Conservation (phyloP, 2,329 filamentous ascomycete genomes). For the Fusarium anguioides region DNA sequence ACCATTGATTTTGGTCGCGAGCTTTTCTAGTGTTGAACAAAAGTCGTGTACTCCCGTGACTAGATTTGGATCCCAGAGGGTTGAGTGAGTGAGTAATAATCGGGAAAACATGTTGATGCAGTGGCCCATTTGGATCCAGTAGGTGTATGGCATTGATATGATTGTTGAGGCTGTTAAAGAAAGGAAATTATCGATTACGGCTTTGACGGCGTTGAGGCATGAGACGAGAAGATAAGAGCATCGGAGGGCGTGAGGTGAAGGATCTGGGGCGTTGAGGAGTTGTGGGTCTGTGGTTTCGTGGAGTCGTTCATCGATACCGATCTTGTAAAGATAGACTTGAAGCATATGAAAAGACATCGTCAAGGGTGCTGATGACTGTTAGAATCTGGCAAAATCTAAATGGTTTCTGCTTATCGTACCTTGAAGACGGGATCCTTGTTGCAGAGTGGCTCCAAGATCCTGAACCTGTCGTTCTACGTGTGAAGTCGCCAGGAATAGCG, state of each 20-base stretch:
- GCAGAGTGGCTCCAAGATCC: not conserved
- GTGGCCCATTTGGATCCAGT: conserved; percentile 20
- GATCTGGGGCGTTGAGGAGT: not conserved
- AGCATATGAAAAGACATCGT: conserved; percentile 6
- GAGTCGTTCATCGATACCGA: conserved; percentile 13
- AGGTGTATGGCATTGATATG: conserved; percentile 11
- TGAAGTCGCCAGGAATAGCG: not conserved
- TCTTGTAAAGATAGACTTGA: conserved; percentile 11
- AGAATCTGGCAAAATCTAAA: not conserved
- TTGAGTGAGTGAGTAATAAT: conserved; percentile 3
- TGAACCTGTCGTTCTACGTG: conserved; percentile 15
- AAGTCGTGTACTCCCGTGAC: conserved; percentile 7
- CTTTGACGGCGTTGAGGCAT: conserved; percentile 19
- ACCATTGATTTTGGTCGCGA: not conserved
- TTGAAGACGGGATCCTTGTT: not conserved
- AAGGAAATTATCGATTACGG: not conserved
- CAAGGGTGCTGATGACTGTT: not conserved
- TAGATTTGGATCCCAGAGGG: conserved; percentile 14
- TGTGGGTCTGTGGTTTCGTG: not conserved
- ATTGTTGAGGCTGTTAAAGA: not conserved
- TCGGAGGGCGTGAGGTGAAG: not conserved
- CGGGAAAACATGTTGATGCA: conserved; percentile 20
- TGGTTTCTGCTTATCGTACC: not conserved
- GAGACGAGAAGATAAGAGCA: conserved; percentile 6
- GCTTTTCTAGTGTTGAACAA: not conserved